A percentile compares a stretch with the other conserved stretches of the same genome.
phyloP scores from a whole-genome alignment of 441 rosid species.

The Euphorbia schlechtendalii region DNA sequence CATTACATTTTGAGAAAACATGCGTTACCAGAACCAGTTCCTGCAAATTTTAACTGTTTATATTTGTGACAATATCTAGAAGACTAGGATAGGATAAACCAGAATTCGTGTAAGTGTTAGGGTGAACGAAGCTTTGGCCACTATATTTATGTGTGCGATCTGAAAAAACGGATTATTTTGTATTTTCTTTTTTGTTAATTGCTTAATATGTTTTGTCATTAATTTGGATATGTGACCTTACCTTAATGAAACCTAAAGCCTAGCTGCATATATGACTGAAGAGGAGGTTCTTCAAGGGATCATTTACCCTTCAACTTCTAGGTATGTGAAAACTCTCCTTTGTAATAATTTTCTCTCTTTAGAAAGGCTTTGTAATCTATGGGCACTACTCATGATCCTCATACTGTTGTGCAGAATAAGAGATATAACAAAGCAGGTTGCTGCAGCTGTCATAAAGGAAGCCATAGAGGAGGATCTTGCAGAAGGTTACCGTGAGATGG shows the following conservation, averaged over 20 bases:
- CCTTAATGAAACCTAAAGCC: slow-evolving; percentile 41
- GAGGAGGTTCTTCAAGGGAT: slow-evolving; percentile 81
- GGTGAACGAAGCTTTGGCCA: neutral
- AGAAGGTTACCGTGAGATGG: slow-evolving; percentile 83
- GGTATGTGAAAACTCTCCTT: slow-evolving; percentile 32
- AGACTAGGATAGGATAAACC: neutral
- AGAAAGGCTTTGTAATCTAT: neutral
- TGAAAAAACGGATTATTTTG: neutral
- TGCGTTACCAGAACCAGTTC: slow-evolving; percentile 5
- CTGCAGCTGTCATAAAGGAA: slow-evolving; percentile 90
- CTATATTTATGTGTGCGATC: neutral
- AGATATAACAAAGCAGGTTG: slow-evolving; percentile 82
- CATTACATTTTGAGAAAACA: slow-evolving; percentile 2
- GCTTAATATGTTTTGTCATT: slow-evolving; percentile 5
- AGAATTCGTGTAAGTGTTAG: neutral
- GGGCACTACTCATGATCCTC: slow-evolving; percentile 2
- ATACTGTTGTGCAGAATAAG: slow-evolving; percentile 57
- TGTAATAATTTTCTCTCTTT: neutral
- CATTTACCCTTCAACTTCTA: slow-evolving; percentile 81
- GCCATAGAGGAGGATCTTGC: slow-evolving; percentile 79
- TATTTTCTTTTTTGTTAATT: neutral
- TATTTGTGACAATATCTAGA: neutral
- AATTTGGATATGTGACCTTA: slow-evolving; percentile 12
- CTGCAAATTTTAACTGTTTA: neutral
- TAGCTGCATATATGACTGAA: slow-evolving; percentile 91